Conservation (phyloP, 306 rosid genomes). For the Vigna nakashimae region DNA sequence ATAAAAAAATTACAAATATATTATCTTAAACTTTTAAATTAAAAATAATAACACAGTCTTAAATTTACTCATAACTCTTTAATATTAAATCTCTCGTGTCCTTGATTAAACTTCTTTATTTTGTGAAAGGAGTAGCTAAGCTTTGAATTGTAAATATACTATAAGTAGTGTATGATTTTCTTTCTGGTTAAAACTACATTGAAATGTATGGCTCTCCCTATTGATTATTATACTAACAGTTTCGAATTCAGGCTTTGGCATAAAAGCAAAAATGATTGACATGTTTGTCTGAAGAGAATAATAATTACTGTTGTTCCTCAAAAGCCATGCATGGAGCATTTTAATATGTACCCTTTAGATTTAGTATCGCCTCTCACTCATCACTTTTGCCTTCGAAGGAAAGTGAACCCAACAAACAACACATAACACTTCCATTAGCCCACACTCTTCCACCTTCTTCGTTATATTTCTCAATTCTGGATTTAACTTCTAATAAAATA, state of each 20-base stretch:
- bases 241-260: too few relatives aligned
- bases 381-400: conserved; percentile 46
- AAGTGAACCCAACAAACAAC: conserved; percentile 17
- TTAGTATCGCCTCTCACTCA: conserved; percentile 7
- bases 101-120: too few relatives aligned
- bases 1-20: too few relatives aligned
- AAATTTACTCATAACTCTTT: too few relatives aligned
- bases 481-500: too few relatives aligned
- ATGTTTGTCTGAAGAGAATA: conserved; percentile 21
- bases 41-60: too few relatives aligned
- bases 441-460: not conserved
- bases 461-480: not conserved
- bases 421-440: not conserved
- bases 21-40: too few relatives aligned
- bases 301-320: conserved; percentile 32
- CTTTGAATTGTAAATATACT: not conserved
- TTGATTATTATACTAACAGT: too few relatives aligned
- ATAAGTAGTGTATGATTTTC: too few relatives aligned
- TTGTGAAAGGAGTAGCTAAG: not conserved
- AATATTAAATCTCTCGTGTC: too few relatives aligned
- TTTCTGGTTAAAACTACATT: too few relatives aligned
- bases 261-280: conserved; percentile 6
- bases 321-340: conserved; percentile 40
- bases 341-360: conserved; percentile 33
- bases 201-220: too few relatives aligned